Conservation (phyloP, 2,329 filamentous ascomycete species). For the Venturia pyrina region DNA sequence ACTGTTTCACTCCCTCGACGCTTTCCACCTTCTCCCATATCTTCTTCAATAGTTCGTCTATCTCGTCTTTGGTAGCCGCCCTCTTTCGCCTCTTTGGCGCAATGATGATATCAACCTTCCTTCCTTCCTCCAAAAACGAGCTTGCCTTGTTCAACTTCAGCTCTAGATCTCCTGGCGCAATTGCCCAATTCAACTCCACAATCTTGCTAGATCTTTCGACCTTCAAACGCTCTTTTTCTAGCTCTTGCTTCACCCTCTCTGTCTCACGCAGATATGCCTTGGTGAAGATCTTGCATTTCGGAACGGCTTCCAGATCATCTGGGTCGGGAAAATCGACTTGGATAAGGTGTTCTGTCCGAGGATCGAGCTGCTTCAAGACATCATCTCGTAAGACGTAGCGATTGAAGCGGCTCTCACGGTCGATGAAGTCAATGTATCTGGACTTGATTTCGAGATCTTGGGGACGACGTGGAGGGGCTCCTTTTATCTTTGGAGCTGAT, state of each 20-base stretch:
- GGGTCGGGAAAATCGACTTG: neutral
- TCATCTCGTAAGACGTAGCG: neutral
- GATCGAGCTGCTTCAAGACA: constrained; percentile 6
- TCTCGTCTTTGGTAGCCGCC: neutral
- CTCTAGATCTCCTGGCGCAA: constrained; percentile 9
- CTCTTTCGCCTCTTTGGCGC: constrained; percentile 6
- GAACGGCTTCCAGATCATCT: neutral
- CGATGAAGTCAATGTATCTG: constrained; percentile 4
- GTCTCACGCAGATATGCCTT: neutral
- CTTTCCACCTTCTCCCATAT: constrained; percentile 4
- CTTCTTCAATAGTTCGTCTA: neutral
- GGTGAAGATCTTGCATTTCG: neutral
- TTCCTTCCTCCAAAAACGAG: constrained; percentile 11
- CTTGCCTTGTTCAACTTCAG: constrained; percentile 5
- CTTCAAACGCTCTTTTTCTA: neutral
- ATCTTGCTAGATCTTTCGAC: neutral
- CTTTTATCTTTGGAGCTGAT: neutral
- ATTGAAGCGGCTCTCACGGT: neutral
- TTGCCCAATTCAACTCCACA: constrained; percentile 10
- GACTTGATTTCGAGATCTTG: constrained; percentile 7
- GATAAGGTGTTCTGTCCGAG: constrained; percentile 6
- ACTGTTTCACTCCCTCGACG: constrained; percentile 1
- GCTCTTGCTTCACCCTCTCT: neutral
- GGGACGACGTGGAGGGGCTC: neutral
- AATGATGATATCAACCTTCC: constrained; percentile 10